Evolutionary conservation across 108 stramenopile genomes (phyloP).

Genomic region (Fragilariopsis cylindrus): DNA sequence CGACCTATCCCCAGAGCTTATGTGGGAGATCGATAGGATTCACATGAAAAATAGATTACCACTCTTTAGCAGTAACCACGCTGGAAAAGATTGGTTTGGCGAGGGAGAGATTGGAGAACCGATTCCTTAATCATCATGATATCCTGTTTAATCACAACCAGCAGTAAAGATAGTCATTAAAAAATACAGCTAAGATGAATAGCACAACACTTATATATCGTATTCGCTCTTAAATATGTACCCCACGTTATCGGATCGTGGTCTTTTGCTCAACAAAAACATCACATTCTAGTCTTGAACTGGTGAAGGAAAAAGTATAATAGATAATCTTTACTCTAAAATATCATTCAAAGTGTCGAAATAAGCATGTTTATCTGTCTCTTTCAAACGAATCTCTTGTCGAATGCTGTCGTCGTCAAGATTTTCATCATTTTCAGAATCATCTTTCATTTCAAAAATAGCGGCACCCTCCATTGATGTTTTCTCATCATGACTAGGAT

Average conservation of each 20-base stretch:
- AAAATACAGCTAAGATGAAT: background rate
- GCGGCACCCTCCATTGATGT: background rate
- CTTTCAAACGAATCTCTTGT: constrained; percentile 20
- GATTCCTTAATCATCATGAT: constrained; percentile 57
- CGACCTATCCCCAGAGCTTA: constrained; percentile 67
- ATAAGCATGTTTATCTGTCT: constrained; percentile 20
- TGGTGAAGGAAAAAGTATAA: background rate
- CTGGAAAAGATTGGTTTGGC: constrained; percentile 87
- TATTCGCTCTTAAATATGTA: background rate
- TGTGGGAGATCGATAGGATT: constrained; percentile 90
- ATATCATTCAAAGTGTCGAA: constrained; percentile 34
- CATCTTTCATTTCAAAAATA: constrained; percentile 12
- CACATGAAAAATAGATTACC: constrained; percentile 91
- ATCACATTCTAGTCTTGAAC: background rate
- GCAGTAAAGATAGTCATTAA: background rate
- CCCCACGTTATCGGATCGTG: background rate
- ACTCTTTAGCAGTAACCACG: constrained; percentile 71
- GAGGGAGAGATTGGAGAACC: constrained; percentile 90
- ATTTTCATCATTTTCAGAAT: constrained; percentile 1
- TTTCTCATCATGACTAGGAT: background rate
- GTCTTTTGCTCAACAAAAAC: background rate
- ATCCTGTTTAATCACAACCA: background rate
- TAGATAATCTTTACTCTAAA: constrained; percentile 14
- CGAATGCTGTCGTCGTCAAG: constrained; percentile 10
- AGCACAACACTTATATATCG: background rate